Evolutionary conservation across 1,284 basidiomycete species (phyloP), one percentile per base, ranked within the genome.

Genomic region (Ganoderma boninense): DNA sequence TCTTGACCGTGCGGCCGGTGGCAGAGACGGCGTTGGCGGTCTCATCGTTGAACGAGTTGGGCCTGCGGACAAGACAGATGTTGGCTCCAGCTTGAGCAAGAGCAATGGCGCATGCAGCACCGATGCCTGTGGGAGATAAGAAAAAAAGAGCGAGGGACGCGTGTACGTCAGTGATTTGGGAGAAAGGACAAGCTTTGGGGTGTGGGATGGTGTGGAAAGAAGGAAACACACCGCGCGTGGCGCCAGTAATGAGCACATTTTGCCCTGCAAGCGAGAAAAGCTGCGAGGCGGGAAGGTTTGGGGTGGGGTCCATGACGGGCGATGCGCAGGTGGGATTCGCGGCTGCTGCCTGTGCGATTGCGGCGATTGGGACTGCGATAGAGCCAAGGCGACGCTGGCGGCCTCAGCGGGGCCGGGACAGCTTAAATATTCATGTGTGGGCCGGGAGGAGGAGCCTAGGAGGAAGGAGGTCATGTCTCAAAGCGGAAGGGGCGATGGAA

Each of bases 61-160:
- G 79, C 71, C 95, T 89, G 76, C 93, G 91, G 66, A 95, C 89
- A 72, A 97, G 88, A 79, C 95, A 92, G 76, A 98, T 83, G 69
- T 90, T 86, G 43, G 96, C 96, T 35, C 97, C 97, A 16, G 93
- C 92, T 78, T 94, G 81, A 20, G 91, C 92, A 66, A 95, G 85
- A 26, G 92, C 93, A 49, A 93, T 78, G 2, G 92, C 91, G 78
- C 90, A 91, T 10, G 90, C 89, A 64, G 90, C 89, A 65, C 92
- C 92, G 75, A 94, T 95, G 61, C 92, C 91, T 92, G 77, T 52
- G 69, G 73, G 72, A 72, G 67, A 77, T 75, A 72, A 67, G 73
- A 62, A 66, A 40, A 40, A 65, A 68, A 54, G 60, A 66, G 65
- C 61, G 64, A 62, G 61, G 38, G 63, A 63, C 42, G n/a, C 23